Evolutionary conservation across 768 basidiomycete genomes (phyloP).

Genomic region (Boletales sp.): DNA sequence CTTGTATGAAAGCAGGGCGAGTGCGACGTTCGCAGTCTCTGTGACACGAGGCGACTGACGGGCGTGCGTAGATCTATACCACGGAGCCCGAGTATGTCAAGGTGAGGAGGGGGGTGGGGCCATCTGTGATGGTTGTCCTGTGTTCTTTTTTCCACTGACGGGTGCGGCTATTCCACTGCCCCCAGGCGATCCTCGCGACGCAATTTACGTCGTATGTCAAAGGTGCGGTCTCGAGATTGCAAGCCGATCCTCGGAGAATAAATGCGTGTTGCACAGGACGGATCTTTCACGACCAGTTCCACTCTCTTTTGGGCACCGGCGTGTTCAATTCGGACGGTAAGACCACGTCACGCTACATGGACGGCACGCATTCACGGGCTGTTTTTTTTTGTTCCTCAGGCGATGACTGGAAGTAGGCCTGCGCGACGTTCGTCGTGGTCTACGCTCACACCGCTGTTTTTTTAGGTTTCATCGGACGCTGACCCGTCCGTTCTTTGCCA

Average conservation of each 20-base stretch:
- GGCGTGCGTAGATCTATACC: slow-evolving; percentile 31
- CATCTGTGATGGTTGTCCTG: too few species aligned
- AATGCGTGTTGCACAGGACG: slow-evolving; percentile 13
- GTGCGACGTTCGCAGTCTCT: background rate
- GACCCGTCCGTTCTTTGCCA: too few species aligned
- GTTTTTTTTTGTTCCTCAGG: too few species aligned
- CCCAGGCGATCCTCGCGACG: slow-evolving; percentile 35
- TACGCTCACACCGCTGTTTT: too few species aligned
- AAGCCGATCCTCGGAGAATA: background rate
- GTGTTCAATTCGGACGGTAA: too few species aligned
- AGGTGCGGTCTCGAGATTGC: slow-evolving; percentile 19
- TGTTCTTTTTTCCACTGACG: too few species aligned
- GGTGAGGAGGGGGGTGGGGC: slow-evolving; percentile 13
- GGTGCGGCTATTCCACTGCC: too few species aligned
- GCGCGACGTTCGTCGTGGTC: too few species aligned
- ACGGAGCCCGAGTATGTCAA: slow-evolving; percentile 39
- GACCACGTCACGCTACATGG: too few species aligned
- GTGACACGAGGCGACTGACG: background rate
- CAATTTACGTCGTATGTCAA: slow-evolving; percentile 36
- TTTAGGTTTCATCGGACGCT: too few species aligned
- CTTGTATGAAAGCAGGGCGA: slow-evolving; percentile 28
- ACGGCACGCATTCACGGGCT: too few species aligned
- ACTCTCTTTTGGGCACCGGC: slow-evolving; percentile 26
- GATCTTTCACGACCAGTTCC: slow-evolving; percentile 21
- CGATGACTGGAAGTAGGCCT: too few species aligned